Conservation (phyloP, 2,329 filamentous ascomycete species). For the Xylariomycetidae sp. region DNA sequence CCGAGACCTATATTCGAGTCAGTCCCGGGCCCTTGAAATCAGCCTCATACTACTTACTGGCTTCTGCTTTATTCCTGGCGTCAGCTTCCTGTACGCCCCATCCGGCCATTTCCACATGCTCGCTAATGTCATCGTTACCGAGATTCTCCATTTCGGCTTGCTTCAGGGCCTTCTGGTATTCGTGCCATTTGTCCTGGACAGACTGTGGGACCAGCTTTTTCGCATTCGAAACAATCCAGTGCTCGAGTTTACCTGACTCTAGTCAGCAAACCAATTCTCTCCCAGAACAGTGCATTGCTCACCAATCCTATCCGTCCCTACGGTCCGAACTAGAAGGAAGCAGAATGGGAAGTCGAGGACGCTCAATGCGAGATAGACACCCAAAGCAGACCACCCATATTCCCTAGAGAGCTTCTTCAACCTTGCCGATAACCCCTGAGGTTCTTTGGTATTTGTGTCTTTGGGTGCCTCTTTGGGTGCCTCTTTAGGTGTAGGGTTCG, state of each 20-base stretch:
- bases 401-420: slow-evolving; percentile 83
- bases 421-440: slow-evolving; percentile 57
- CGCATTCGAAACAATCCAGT: slow-evolving; percentile 58
- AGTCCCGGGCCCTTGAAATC: too few relatives aligned
- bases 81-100: slow-evolving; percentile 63
- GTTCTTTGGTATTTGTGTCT: slow-evolving; percentile 11
- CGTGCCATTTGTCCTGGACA: slow-evolving; percentile 48
- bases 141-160: slow-evolving; percentile 38
- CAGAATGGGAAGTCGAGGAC: slow-evolving; percentile 92
- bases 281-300: slow-evolving; percentile 26
- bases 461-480: slow-evolving; percentile 13
- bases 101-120: slow-evolving; percentile 45
- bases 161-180: slow-evolving; percentile 44
- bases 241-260: slow-evolving; percentile 55
- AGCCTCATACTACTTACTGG: slow-evolving; percentile 58
- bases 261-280: slow-evolving; percentile 8
- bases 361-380: slow-evolving; percentile 82
- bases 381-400: slow-evolving; percentile 90
- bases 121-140: slow-evolving; percentile 38
- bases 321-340: slow-evolving; percentile 76
- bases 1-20: slow-evolving; percentile 54
- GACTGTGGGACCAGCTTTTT: slow-evolving; percentile 56
- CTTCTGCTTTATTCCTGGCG: slow-evolving; percentile 56
- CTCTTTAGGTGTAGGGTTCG: slow-evolving; percentile 17
- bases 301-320: slow-evolving; percentile 86